Base-by-base conservation (phyloP, 495 filamentous ascomycete species). In the Gamarada debralockiae region DNA sequence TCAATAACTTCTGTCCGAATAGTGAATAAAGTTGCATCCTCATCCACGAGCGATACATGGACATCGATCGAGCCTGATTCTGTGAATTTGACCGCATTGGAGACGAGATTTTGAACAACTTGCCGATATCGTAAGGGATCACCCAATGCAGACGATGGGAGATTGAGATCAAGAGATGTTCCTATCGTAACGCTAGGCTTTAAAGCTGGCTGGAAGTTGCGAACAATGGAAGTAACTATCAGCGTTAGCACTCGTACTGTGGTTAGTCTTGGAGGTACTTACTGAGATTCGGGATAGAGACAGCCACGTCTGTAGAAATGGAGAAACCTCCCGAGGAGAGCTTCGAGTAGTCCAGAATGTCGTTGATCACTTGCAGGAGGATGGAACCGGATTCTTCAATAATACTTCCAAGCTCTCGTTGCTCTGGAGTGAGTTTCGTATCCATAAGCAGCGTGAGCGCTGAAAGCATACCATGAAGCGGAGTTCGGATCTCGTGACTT, bases 1-100 rank as follows among this genome's bases (percentile, higher is more conserved):
- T 93, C 89, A 56, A 79, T 73, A 13, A 93, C 82, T 58, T 87
- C 82, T 3, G 78, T 80, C 17, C 74, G 62, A 13, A 84, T 64
- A 0, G 57, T 63, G 55, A 67, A 84, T 13, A 55, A 57, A 7
- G 61, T 57, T 0, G 74, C 70, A 27, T 76, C 67, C 20, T 73
- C 61, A 17, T 69, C 58, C n/a, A 67, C 33, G 0, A 72, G 47
- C 3, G 60, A 62, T 22, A 58, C 59, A 40, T 49, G 42, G 22
- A 78, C 59, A 3, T 62, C 44, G 23, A 78, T 68, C 46, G 51
- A 67, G 1, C 74, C 74, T 39, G 63, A 59, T 25, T 75, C 70
- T 18, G 74, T 78, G 55, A 78, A 78, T 48, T 78, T 78, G 17
- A 60, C 65, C 2, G 74, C 73, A 27, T 78, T 78, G 17, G 64